A percentile compares a stretch with the other conserved stretches of the same genome.
phyloP scores from a whole-genome alignment of 495 filamentous ascomycete species.

The Apodospora peruviana region DNA sequence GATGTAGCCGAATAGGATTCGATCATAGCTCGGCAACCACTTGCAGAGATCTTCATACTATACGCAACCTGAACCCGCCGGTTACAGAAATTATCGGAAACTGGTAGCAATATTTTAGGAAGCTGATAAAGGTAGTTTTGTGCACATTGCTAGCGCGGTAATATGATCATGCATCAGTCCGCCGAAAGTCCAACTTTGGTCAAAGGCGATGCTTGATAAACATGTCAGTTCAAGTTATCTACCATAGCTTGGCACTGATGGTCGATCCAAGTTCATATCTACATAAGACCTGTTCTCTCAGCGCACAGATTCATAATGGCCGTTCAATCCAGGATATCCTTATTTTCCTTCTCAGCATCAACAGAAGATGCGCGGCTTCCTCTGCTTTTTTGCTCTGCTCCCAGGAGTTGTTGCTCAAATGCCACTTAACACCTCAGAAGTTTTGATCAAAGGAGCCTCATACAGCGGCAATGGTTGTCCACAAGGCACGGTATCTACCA shows the following conservation, averaged over 20 bases:
- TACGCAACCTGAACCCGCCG: no score
- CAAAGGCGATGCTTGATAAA: neutral
- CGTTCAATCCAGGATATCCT: neutral
- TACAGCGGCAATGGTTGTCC: neutral
- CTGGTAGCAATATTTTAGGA: neutral
- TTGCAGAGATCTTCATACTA: no score
- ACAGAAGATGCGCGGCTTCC: neutral
- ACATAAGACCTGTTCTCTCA: neutral
- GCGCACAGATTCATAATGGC: neutral
- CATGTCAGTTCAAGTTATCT: neutral
- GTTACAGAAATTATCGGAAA: no score
- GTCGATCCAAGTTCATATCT: neutral
- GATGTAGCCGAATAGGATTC: no score
- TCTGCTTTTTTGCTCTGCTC: neutral
- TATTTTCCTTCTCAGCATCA: neutral
- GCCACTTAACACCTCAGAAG: neutral
- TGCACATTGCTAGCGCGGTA: neutral
- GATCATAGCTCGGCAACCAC: no score
- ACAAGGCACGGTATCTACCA: neutral
- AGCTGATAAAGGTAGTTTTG: neutral
- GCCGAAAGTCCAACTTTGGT: neutral
- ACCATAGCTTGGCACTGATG: neutral
- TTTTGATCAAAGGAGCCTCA: neutral
- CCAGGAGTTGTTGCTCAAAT: neutral
- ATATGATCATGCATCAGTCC: neutral